Evolutionary conservation across 2,329 filamentous ascomycete genomes (phyloP).

Genomic region (Diaporthe velutina): DNA sequence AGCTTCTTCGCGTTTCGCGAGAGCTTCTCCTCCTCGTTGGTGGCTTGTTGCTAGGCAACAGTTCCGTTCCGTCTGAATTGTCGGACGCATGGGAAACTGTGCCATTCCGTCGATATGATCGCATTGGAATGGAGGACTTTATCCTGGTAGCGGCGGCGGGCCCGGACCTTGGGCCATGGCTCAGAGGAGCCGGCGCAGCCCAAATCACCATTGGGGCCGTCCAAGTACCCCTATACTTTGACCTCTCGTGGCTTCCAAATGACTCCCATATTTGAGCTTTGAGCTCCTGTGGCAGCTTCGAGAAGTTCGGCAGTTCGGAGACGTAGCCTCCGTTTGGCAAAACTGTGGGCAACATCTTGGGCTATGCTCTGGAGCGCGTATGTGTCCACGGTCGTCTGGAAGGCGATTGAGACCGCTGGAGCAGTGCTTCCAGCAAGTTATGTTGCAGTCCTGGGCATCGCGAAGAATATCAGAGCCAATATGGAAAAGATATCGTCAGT

Average conservation of each 20-base stretch:
- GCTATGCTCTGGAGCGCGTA: neutral
- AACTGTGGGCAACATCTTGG: neutral
- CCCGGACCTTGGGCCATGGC: no score
- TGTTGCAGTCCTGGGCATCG: neutral
- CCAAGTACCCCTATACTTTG: neutral
- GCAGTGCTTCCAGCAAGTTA: neutral
- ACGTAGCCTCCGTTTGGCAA: neutral
- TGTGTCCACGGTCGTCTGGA: neutral
- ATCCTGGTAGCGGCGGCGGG: neutral
- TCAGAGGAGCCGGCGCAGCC: neutral
- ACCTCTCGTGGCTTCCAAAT: neutral
- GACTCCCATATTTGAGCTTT: neutral
- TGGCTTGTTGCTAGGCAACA: no score
- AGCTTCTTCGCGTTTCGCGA: neutral
- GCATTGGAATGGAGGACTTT: neutral
- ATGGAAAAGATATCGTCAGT: neutral
- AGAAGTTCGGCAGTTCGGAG: neutral
- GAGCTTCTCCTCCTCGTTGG: neutral
- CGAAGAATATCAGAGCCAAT: neutral
- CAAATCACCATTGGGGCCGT: no score
- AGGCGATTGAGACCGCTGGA: neutral
- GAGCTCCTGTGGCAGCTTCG: neutral
- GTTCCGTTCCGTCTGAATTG: neutral
- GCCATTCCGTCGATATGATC: neutral
- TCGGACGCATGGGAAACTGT: neutral